These are phyloP conservation scores for Teunomyces funiuensis DNA, from an alignment of 805 yeast genomes.

Conservation along the genomic window DNA sequence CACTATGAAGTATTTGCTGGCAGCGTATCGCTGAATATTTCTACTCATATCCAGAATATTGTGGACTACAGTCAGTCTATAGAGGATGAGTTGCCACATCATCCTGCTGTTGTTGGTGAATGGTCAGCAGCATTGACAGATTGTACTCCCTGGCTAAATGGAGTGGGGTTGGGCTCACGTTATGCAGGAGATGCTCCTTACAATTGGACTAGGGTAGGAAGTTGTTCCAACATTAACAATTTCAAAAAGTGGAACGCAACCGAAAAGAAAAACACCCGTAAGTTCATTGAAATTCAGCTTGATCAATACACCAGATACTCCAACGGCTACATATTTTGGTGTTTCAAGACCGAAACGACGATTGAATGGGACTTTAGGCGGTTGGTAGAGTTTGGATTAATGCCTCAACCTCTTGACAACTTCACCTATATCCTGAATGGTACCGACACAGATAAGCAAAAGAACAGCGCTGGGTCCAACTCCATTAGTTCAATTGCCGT, in stretches of 20 bases:
- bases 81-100: slow-evolving; percentile 34
- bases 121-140: slow-evolving; percentile 87
- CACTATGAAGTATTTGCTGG: slow-evolving; percentile 38
- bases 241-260: slow-evolving; percentile 42
- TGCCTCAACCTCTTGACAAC: slow-evolving; percentile 59
- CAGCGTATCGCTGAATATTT: slow-evolving; percentile 27
- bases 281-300: slow-evolving; percentile 60
- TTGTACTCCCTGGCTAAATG: slow-evolving; percentile 86
- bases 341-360: slow-evolving; percentile 64
- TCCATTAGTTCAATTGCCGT: slow-evolving; percentile 1
- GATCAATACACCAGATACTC: slow-evolving; percentile 46
- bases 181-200: slow-evolving; percentile 49
- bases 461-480: neutral
- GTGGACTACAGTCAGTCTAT: slow-evolving; percentile 32
- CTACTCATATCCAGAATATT: slow-evolving; percentile 32
- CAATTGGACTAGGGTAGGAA: slow-evolving; percentile 31
- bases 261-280: slow-evolving; percentile 47
- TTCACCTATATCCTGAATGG: slow-evolving; percentile 33
- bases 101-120: slow-evolving; percentile 63
- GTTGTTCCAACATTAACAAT: slow-evolving; percentile 43
- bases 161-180: slow-evolving; percentile 60
- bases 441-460: slow-evolving; percentile 26
- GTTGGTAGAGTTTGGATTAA: slow-evolving; percentile 48
- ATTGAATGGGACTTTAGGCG: slow-evolving; percentile 65
- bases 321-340: slow-evolving; percentile 71